A percentile compares a stretch with the other conserved stretches of the same genome.
Evolutionary conservation across 2,329 filamentous ascomycete genomes (phyloP).

Genomic region (Ophiostoma tasmaniense): DNA sequence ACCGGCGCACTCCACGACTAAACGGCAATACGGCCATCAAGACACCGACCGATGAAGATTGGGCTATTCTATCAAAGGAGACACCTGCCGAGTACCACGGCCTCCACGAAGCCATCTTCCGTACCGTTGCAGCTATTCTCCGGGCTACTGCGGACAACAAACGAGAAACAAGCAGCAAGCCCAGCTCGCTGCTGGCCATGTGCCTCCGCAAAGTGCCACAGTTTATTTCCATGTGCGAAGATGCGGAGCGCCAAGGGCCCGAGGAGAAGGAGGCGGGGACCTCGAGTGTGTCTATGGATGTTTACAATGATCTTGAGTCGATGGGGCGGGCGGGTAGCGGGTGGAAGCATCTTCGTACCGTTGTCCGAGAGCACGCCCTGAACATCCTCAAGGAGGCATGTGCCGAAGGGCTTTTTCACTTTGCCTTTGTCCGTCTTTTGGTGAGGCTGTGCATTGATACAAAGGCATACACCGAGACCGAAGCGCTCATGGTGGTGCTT

Average conservation of each 20-base stretch:
- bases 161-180: background rate
- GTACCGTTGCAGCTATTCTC: conserved; percentile 37
- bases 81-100: conserved; percentile 27
- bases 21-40: background rate
- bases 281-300: conserved; percentile 34
- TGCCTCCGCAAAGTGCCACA: conserved; percentile 41
- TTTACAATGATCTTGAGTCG: conserved; percentile 42
- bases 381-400: conserved; percentile 36
- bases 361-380: conserved; percentile 41
- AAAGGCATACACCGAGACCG: conserved; percentile 33
- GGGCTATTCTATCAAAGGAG: conserved; percentile 29
- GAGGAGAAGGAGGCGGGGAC: conserved; percentile 32
- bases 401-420: conserved; percentile 33
- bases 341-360: conserved; percentile 37
- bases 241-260: conserved; percentile 32
- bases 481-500: conserved; percentile 33
- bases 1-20: background rate
- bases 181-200: conserved; percentile 39
- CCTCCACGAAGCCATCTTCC: conserved; percentile 39
- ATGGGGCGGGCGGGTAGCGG: conserved; percentile 32
- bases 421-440: conserved; percentile 33
- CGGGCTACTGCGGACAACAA: conserved; percentile 29
- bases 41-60: conserved; percentile 28
- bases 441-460: conserved; percentile 34
- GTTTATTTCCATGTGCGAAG: conserved; percentile 39